These are phyloP conservation scores for Mycena sp. DNA, from an alignment of 1,284 basidiomycete species.

Conservation along the genomic window DNA sequence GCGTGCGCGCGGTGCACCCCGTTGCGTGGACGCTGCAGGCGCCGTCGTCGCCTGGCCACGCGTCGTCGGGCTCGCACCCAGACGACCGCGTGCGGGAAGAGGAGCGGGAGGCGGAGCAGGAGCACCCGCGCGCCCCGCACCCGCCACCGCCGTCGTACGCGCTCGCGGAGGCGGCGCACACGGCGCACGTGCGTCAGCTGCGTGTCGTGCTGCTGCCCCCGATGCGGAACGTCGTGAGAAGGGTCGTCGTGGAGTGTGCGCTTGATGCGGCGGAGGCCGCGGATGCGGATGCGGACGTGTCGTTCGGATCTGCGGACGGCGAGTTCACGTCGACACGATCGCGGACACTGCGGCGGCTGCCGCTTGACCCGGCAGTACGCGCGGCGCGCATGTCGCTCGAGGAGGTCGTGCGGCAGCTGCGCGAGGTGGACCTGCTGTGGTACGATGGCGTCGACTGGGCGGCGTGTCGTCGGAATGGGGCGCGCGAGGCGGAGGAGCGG, in stretches of 20 bases:
- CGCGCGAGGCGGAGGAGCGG: no score
- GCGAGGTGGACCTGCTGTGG: slow-evolving; percentile 72
- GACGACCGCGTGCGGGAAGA: neutral
- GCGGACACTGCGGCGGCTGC: slow-evolving; percentile 40
- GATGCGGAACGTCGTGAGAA: slow-evolving; percentile 72
- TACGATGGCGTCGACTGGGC: slow-evolving; percentile 75
- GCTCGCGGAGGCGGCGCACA: slow-evolving; percentile 67
- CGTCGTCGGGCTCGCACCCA: neutral
- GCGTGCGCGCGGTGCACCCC: slow-evolving; percentile 66
- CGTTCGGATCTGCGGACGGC: no score
- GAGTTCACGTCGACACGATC: no score
- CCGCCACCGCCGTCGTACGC: slow-evolving; percentile 60
- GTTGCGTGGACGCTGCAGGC: slow-evolving; percentile 61
- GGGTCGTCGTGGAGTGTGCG: slow-evolving; percentile 65
- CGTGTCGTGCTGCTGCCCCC: slow-evolving; percentile 66
- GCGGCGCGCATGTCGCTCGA: slow-evolving; percentile 65
- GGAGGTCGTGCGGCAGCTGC: slow-evolving; percentile 68
- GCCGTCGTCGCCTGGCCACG: slow-evolving; percentile 6
- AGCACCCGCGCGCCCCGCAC: slow-evolving; percentile 42
- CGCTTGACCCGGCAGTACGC: slow-evolving; percentile 52
- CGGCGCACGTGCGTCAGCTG: slow-evolving; percentile 65
- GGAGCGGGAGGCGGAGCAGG: neutral
- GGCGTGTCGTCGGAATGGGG: slow-evolving; percentile 55
- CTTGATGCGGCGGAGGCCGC: slow-evolving; percentile 29
- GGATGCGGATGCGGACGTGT: slow-evolving; percentile 28